These are phyloP conservation scores for Botrytis galanthina DNA, from an alignment of 2,329 filamentous ascomycete species.

Conservation along the genomic window DNA sequence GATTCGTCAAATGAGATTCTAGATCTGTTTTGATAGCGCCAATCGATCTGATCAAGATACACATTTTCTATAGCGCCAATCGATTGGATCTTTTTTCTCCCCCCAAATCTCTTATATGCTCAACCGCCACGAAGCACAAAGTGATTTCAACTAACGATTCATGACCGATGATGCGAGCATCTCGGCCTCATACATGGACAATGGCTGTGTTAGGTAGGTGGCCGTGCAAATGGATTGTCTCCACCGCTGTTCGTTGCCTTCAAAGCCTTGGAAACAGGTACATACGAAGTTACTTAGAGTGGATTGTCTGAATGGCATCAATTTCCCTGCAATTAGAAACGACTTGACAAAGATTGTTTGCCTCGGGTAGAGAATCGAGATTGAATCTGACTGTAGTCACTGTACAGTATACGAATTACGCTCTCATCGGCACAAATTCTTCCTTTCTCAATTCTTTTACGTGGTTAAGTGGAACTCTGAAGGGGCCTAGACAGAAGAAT, in stretches of 20 bases:
- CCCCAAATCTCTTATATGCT: background rate
- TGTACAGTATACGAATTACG: background rate
- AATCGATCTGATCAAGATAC: background rate
- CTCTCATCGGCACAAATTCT: background rate
- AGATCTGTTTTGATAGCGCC: background rate
- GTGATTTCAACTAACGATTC: background rate
- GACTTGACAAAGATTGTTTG: background rate
- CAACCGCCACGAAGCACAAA: background rate
- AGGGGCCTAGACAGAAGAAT: background rate
- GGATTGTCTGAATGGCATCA: background rate
- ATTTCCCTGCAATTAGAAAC: background rate
- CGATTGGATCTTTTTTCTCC: background rate
- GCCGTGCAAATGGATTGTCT: background rate
- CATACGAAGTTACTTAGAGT: background rate
- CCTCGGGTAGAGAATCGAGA: background rate
- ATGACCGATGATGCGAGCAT: slow-evolving; percentile 1
- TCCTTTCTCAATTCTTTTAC: background rate
- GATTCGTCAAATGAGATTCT: background rate
- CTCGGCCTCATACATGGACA: background rate
- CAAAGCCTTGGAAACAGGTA: background rate
- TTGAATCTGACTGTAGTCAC: background rate
- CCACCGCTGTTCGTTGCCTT: background rate
- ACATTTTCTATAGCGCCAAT: background rate
- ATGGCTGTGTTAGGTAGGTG: background rate
- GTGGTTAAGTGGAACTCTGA: slow-evolving; percentile 6